Evolutionary conservation across 208 protist genomes (phyloP).

Genomic region (Leishmania guyanensis): DNA sequence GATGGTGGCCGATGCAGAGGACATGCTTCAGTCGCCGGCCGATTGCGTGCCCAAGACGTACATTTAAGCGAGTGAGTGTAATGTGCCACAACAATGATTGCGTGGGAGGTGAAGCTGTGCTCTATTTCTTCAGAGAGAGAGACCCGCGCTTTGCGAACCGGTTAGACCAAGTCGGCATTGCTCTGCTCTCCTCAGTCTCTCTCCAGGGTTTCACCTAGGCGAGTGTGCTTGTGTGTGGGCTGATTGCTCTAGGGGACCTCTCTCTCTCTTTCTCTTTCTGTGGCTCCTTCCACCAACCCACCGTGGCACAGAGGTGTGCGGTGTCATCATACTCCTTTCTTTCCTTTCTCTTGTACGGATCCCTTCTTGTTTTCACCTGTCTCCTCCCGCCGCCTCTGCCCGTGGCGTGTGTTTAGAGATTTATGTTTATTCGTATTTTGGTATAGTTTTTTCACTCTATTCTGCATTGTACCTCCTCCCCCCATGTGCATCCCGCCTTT

Average conservation of each 20-base stretch:
- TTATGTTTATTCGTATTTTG: background rate
- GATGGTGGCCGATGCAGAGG: slow-evolving; percentile 66
- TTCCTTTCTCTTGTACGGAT: background rate
- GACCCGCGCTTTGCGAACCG: background rate
- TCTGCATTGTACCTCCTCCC: no score
- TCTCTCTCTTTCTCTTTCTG: background rate
- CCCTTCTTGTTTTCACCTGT: background rate
- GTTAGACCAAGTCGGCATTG: background rate
- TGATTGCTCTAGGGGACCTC: background rate
- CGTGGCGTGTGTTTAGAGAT: background rate
- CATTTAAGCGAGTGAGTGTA: slow-evolving; percentile 25
- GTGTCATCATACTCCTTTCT: background rate
- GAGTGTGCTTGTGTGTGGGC: background rate
- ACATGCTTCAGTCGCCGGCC: slow-evolving; percentile 56
- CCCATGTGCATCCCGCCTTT: no score
- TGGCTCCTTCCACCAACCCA: background rate
- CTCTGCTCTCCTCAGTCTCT: background rate
- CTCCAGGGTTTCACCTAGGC: background rate
- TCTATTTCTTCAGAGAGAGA: background rate
- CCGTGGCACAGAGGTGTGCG: background rate
- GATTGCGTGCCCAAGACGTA: slow-evolving; percentile 71
- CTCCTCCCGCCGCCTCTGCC: background rate
- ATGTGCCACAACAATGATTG: background rate
- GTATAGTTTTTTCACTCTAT: background rate
- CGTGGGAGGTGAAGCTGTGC: background rate